These are phyloP conservation scores for Fusarium sambucinum DNA, from an alignment of 2,329 filamentous ascomycete species.

Conservation along the genomic window DNA sequence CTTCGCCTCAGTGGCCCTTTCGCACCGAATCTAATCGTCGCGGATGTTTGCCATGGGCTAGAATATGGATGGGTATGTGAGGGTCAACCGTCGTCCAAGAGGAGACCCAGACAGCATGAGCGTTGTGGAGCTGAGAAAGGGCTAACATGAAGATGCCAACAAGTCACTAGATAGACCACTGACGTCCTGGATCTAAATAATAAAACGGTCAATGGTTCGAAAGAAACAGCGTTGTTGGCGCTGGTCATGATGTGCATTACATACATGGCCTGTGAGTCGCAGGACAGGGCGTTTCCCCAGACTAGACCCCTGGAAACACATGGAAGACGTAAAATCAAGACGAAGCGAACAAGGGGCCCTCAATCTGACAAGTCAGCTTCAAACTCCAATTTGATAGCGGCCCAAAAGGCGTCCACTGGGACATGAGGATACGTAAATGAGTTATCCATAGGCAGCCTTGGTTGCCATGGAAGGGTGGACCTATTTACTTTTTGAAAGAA, in stretches of 20 bases:
- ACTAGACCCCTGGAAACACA: conserved; percentile 34
- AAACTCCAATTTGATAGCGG: conserved; percentile 10
- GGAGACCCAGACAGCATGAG: conserved; percentile 18
- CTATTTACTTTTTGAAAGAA: conserved; percentile 43
- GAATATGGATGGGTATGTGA: conserved; percentile 45
- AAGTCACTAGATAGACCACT: background rate
- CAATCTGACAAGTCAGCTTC: conserved; percentile 33
- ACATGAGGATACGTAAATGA: conserved; percentile 39
- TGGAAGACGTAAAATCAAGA: conserved; percentile 22
- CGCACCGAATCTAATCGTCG: background rate
- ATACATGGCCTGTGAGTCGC: conserved; percentile 24
- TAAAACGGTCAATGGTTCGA: background rate
- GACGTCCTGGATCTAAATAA: background rate
- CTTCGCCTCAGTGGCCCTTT: conserved; percentile 4
- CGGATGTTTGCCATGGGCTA: background rate
- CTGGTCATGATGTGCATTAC: conserved; percentile 23
- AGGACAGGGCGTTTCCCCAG: conserved; percentile 36
- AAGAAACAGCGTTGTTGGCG: conserved; percentile 9
- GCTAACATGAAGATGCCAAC: background rate
- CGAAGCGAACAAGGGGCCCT: conserved; percentile 27
- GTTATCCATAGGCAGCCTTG: conserved; percentile 40
- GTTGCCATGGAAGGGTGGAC: conserved; percentile 49
- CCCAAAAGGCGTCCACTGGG: conserved; percentile 32
- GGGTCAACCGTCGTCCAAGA: conserved; percentile 15
- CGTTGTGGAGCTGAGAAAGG: background rate